Percentiles rank a stretch among this genome's conserved stretches.
Evolutionary conservation across 805 yeast genomes (phyloP).

Genomic region (Candida suzukii): DNA sequence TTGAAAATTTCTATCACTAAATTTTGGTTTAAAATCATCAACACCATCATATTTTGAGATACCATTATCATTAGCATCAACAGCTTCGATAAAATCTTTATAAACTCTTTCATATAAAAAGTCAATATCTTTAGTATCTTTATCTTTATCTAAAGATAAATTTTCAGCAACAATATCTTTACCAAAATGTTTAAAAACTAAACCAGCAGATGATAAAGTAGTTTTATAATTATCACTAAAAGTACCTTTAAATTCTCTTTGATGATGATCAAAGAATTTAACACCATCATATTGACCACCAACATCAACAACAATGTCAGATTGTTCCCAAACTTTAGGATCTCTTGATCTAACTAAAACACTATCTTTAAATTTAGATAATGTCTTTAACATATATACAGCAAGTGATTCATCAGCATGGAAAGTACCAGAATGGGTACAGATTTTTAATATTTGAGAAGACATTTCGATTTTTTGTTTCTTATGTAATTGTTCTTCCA

Average conservation of each 20-base stretch:
- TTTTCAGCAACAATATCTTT: constrained; percentile 55
- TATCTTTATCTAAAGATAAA: constrained; percentile 31
- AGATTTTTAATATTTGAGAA: constrained; percentile 45
- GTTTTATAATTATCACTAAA: constrained; percentile 61
- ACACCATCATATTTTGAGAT: constrained; percentile 55
- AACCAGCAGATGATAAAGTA: constrained; percentile 88
- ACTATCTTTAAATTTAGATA: constrained; percentile 65
- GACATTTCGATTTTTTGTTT: constrained; percentile 16
- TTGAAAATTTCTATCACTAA: constrained; percentile 65
- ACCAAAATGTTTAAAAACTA: constrained; percentile 84
- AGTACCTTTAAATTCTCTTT: constrained; percentile 77
- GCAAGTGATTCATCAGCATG: constrained; percentile 98
- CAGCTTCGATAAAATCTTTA: constrained; percentile 78
- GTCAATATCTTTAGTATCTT: constrained; percentile 40
- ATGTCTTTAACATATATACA: constrained; percentile 68
- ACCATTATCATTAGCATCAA: constrained; percentile 97
- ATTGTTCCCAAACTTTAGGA: constrained; percentile 70
- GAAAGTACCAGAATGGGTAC: constrained; percentile 90
- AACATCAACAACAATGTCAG: constrained; percentile 94
- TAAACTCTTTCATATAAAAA: constrained; percentile 72
- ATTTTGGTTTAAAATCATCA: constrained; percentile 50
- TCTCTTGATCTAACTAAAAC: constrained; percentile 77
- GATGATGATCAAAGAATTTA: constrained; percentile 94
- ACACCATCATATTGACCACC: constrained; percentile 83
- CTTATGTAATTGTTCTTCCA: not conserved